Base-by-base conservation (phyloP, 805 yeast species). In the Torulaspora indica region DNA sequence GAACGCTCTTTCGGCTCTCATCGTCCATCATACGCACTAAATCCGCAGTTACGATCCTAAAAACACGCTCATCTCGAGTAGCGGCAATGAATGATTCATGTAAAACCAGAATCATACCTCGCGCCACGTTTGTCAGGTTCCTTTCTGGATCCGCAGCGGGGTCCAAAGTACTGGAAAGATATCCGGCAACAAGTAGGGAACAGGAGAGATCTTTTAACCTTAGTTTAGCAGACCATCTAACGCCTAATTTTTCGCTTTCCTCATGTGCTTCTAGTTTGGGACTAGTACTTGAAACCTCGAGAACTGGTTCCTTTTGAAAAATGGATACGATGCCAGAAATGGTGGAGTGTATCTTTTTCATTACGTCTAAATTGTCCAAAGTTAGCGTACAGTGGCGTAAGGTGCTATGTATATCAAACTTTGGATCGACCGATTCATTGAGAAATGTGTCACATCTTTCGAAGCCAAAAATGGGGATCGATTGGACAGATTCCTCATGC, bases 401-500 rank as follows among this genome's bases (percentile, higher is more conserved):
- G 3, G 67, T 60, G n/a, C 54, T 47, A 10, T 54, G 53, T n/a
- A 56, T 23, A 18, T 38, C 40, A 12, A 58, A 24, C 17, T 45
- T 46, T 3, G 42, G 44, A 9, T 41, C 48, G 3, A 46, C 43
- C 5, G 48, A 33, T 25, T 55, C 53, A 39, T 52, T 53, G 2
- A 60, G 37, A 28, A 57, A 57, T 8, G 54, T 50, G 30, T 61
- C 67, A 27, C 53, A 43, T 48, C 64, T 58, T 42, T 56, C 64
- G 42, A 61, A 59, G 1, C 55, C 58, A 33, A 54, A 53, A 8
- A 63, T 55, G 3, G 65, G 66, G 6, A 54, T 41, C 3, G 54
- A 38, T 6, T 47, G 20, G 2, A 55, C 47, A 5, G 45, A 22
- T 3, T 40, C 52, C 5, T 35, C 33, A 12, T 37, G 28, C 8